Conservation (phyloP, 225 moss, liverwort and hornwort genomes). For the Rhytidiadelphus loreus region DNA sequence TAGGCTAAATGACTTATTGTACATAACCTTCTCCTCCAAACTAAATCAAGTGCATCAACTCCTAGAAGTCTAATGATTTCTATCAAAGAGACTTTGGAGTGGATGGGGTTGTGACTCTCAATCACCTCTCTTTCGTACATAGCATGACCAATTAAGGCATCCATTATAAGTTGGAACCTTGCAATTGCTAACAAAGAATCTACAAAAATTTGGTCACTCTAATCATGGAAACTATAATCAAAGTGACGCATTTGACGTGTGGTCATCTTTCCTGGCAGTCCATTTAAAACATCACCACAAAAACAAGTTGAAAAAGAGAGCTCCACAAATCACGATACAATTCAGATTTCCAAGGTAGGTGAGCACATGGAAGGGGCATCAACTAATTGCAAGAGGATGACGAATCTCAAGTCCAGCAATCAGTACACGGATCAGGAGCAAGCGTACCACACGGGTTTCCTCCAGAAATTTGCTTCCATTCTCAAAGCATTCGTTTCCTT, state of each 20-base stretch:
- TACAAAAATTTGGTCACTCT: too few relatives aligned
- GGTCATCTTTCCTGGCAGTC: neutral
- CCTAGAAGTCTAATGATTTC: neutral
- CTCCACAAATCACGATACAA: neutral
- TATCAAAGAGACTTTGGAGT: neutral
- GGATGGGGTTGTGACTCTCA: neutral
- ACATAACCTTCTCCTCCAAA: neutral
- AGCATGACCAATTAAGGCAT: neutral
- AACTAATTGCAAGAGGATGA: neutral
- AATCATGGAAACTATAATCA: neutral
- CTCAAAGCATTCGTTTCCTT: neutral
- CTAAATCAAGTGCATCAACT: neutral
- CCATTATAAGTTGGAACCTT: neutral
- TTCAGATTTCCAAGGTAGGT: neutral
- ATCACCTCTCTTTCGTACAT: neutral
- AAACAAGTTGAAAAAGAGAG: neutral
- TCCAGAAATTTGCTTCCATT: neutral
- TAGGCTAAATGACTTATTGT: neutral
- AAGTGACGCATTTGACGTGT: neutral
- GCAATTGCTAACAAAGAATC: neutral
- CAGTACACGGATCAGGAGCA: neutral
- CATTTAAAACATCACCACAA: neutral
- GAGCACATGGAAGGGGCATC: neutral
- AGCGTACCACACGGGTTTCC: neutral
- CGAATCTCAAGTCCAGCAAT: neutral